Conservation (phyloP, 1,139 yeast species). For the Pichia sp. region DNA sequence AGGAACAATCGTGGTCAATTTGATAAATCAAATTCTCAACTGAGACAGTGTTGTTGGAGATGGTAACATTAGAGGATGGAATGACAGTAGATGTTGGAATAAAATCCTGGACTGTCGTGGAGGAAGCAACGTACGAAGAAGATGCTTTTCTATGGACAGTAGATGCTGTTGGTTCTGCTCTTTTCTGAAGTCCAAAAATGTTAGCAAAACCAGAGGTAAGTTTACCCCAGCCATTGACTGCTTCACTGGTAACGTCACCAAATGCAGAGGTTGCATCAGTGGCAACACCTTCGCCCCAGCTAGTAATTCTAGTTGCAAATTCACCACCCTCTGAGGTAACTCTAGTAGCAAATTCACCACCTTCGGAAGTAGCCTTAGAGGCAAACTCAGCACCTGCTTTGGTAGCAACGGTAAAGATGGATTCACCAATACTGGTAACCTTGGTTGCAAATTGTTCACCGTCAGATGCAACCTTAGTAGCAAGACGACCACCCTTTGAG, state of each 20-base stretch:
- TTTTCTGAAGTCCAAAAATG: constrained; percentile 2
- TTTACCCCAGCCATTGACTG: constrained; percentile 5
- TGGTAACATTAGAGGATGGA: constrained; percentile 1
- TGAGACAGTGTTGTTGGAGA: neutral
- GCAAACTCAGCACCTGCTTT: constrained; percentile 1
- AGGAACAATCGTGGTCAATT: constrained; percentile 25
- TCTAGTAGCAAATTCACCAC: constrained; percentile 6
- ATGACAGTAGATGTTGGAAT: neutral
- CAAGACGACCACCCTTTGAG: constrained; percentile 5
- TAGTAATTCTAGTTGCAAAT: constrained; percentile 7
- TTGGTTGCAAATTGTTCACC: constrained; percentile 6
- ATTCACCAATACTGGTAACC: constrained; percentile 5
- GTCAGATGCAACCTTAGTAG: constrained; percentile 5
- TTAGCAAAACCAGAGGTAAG: constrained; percentile 1
- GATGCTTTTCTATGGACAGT: too few relatives aligned
- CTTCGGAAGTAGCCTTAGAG: constrained; percentile 3
- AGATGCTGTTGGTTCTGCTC: constrained; percentile 2
- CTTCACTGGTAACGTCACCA: constrained; percentile 6
- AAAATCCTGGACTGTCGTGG: neutral
- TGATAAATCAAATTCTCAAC: constrained; percentile 3
- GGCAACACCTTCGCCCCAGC: constrained; percentile 1
- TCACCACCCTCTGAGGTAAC: constrained; percentile 6
- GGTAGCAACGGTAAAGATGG: constrained; percentile 6
- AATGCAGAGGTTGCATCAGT: constrained; percentile 3
- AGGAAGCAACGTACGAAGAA: neutral